Conservation (phyloP, 1,139 yeast genomes). For the Sugiyamaella grinbergsii region DNA sequence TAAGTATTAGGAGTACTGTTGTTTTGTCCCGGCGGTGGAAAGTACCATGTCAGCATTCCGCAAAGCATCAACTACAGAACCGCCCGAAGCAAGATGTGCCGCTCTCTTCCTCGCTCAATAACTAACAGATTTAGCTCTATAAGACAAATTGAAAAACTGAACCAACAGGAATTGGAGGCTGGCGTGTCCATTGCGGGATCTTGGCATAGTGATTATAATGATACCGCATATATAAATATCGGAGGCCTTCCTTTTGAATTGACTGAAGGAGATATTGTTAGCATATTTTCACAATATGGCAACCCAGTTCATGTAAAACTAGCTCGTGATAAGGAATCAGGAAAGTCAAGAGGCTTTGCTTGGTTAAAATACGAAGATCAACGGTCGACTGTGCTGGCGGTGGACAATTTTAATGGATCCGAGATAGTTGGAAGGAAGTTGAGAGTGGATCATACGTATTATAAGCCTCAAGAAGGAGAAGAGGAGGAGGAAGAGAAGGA, state of each 20-base stretch:
- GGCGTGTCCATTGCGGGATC: constrained; percentile 67
- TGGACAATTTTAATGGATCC: constrained; percentile 83
- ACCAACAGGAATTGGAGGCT: constrained; percentile 63
- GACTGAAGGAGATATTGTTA: constrained; percentile 72
- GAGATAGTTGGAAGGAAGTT: constrained; percentile 59
- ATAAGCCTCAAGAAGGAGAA: constrained; percentile 56
- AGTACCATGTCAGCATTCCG: no score
- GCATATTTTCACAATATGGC: constrained; percentile 88
- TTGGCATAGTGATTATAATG: constrained; percentile 86
- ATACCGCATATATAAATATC: constrained; percentile 65
- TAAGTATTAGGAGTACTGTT: constrained; percentile 4
- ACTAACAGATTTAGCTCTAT: constrained; percentile 23
- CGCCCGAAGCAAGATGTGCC: no score
- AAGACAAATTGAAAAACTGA: constrained; percentile 58
- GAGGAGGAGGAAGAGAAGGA: constrained; percentile 33
- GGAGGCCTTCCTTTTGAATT: constrained; percentile 71
- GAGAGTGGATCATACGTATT: constrained; percentile 77
- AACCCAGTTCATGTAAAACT: constrained; percentile 77
- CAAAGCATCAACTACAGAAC: no score
- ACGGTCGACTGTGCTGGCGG: constrained; percentile 78
- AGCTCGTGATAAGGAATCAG: constrained; percentile 67
- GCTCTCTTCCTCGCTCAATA: no score
- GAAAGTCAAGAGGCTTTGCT: constrained; percentile 75
- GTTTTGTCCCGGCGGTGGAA: no score
- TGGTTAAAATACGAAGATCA: constrained; percentile 82